A percentile compares a stretch with the other conserved stretches of the same genome.
Evolutionary conservation across 495 filamentous ascomycete species (phyloP).

Genomic region (Hyaloscypha variabilis): DNA sequence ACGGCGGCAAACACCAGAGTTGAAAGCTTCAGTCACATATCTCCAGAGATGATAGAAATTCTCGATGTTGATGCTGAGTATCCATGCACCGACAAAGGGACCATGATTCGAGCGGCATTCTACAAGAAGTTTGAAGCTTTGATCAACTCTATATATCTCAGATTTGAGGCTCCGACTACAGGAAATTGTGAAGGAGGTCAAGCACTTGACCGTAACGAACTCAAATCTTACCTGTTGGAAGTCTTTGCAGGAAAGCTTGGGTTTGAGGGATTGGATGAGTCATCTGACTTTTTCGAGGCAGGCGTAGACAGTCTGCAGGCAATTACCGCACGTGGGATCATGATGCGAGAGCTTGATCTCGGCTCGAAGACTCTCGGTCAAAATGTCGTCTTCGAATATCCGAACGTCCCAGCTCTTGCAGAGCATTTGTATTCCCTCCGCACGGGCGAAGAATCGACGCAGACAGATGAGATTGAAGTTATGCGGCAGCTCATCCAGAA

Average conservation of each 20-base stretch:
- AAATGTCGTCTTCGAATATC: constrained; percentile 52
- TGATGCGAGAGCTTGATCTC: constrained; percentile 41
- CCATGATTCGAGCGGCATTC: constrained; percentile 54
- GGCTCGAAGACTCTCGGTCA: constrained; percentile 41
- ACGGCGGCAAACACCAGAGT: constrained; percentile 51
- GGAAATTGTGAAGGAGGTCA: constrained; percentile 21
- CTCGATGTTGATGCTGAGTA: constrained; percentile 42
- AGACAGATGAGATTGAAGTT: constrained; percentile 31
- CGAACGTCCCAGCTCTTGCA: constrained; percentile 41
- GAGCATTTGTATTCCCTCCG: constrained; percentile 38
- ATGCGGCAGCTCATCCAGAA: constrained; percentile 42
- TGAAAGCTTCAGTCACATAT: constrained; percentile 56
- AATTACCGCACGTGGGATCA: constrained; percentile 47
- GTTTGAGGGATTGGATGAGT: constrained; percentile 32
- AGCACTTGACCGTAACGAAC: constrained; percentile 35
- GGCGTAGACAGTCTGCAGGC: constrained; percentile 54
- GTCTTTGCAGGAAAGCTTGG: constrained; percentile 29
- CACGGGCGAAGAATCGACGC: constrained; percentile 28
- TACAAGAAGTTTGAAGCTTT: constrained; percentile 46
- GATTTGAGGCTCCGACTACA: constrained; percentile 28
- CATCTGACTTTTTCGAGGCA: constrained; percentile 46
- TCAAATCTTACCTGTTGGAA: constrained; percentile 40
- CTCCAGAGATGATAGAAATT: constrained; percentile 49
- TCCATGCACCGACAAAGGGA: constrained; percentile 58
- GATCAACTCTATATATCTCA: constrained; percentile 48